Conservation (phyloP, 768 basidiomycete species). For the Trichaptum fuscoviolaceum region DNA sequence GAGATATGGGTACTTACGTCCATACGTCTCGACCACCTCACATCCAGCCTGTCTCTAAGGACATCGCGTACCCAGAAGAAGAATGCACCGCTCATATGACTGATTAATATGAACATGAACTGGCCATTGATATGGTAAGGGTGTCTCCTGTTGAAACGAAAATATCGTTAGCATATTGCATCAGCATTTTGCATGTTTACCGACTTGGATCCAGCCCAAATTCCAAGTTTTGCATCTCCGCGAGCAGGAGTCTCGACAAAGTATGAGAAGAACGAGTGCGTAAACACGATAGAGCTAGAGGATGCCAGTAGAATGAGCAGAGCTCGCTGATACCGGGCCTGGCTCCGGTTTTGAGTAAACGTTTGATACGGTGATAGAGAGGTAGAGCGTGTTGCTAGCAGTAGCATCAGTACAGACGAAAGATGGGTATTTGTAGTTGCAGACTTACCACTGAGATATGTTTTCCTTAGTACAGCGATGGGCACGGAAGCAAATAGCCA, state of each 20-base stretch:
- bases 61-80: conserved; percentile 51
- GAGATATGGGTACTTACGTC: background rate
- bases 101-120: conserved; percentile 51
- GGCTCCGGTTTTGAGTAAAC: conserved; percentile 40
- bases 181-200: conserved; percentile 12
- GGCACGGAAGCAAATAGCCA: conserved; percentile 58
- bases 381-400: conserved; percentile 39
- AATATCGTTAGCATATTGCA: conserved; percentile 3
- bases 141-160: conserved; percentile 48
- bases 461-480: conserved; percentile 50
- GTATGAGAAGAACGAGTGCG: conserved; percentile 39
- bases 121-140: conserved; percentile 70
- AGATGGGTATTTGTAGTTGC: background rate
- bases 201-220: conserved; percentile 69
- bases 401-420: background rate
- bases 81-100: conserved; percentile 44
- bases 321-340: conserved; percentile 41
- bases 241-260: conserved; percentile 25
- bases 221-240: conserved; percentile 37
- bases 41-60: conserved; percentile 55
- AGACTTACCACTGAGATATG: conserved; percentile 51
- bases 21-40: conserved; percentile 23
- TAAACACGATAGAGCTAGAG: conserved; percentile 33
- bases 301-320: conserved; percentile 43
- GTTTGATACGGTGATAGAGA: conserved; percentile 49